These are phyloP conservation scores for Lablab purpureus DNA, from an alignment of 306 rosid genomes.

Conservation along the genomic window DNA sequence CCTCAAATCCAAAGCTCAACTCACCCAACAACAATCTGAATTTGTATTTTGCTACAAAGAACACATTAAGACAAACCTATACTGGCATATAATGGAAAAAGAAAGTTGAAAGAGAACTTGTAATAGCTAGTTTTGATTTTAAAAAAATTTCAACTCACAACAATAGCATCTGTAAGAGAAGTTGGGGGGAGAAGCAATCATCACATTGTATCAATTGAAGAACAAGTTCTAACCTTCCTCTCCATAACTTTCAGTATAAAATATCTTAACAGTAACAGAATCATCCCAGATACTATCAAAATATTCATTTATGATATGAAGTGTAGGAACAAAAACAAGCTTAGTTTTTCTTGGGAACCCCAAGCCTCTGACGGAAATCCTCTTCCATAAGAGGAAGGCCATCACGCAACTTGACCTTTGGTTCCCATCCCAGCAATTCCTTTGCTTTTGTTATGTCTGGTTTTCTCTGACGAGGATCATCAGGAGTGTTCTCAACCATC, in stretches of 20 bases:
- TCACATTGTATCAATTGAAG: background rate
- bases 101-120: background rate
- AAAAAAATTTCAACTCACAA: constrained; percentile 19
- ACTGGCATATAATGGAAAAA: constrained; percentile 1
- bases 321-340: constrained; percentile 17
- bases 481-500: constrained; percentile 86
- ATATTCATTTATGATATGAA: constrained; percentile 18
- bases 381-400: constrained; percentile 93
- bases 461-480: constrained; percentile 84
- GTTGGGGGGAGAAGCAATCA: background rate
- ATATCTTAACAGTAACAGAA: constrained; percentile 13
- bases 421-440: constrained; percentile 82
- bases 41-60: background rate
- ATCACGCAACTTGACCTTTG: constrained; percentile 69
- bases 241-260: constrained; percentile 20
- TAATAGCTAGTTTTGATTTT: background rate
- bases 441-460: constrained; percentile 80
- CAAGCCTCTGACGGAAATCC: constrained; percentile 79
- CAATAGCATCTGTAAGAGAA: constrained; percentile 4
- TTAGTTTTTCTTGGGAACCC: constrained; percentile 57
- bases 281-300: constrained; percentile 23
- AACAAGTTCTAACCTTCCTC: constrained; percentile 12
- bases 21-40: background rate
- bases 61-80: constrained; percentile 5
- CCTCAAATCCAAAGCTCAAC: constrained; percentile 14